Evolutionary conservation across 441 rosid species (phyloP).

Genomic region (Euphorbia schlechtendalii): DNA sequence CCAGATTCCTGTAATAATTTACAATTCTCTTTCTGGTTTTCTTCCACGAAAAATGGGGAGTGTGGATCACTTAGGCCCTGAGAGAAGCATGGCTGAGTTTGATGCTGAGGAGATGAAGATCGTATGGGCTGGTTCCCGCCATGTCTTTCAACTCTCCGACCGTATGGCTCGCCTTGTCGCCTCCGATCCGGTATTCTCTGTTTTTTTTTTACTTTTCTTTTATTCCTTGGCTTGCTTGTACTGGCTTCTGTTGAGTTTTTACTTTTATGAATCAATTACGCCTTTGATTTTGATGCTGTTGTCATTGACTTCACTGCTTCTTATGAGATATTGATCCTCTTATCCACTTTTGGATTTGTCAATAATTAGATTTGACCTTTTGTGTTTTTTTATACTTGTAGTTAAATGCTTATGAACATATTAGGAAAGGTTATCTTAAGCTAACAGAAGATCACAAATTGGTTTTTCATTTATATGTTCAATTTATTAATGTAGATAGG

Average conservation of each 20-base stretch:
- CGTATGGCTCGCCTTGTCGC: constrained; percentile 86
- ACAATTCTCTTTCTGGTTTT: background rate
- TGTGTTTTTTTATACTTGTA: background rate
- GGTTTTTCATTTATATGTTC: background rate
- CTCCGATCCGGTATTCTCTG: constrained; percentile 60
- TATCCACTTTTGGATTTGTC: no score
- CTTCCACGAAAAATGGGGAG: constrained; percentile 35
- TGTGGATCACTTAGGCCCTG: constrained; percentile 54
- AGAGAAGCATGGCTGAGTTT: constrained; percentile 69
- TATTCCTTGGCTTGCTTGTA: background rate
- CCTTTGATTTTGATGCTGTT: no score
- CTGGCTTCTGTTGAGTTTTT: background rate
- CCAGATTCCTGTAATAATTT: background rate
- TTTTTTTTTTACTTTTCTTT: no score
- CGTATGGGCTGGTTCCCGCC: constrained; percentile 94
- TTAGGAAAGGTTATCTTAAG: background rate
- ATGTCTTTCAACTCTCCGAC: constrained; percentile 63
- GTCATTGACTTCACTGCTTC: background rate
- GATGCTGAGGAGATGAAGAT: constrained; percentile 83
- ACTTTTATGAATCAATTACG: no score
- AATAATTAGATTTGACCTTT: background rate
- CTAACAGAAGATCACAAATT: background rate
- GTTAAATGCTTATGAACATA: background rate
- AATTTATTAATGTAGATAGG: background rate
- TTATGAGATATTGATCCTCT: no score